phyloP scores from a whole-genome alignment of 306 rosid genomes.

The Glycyrrhiza uralensis region DNA sequence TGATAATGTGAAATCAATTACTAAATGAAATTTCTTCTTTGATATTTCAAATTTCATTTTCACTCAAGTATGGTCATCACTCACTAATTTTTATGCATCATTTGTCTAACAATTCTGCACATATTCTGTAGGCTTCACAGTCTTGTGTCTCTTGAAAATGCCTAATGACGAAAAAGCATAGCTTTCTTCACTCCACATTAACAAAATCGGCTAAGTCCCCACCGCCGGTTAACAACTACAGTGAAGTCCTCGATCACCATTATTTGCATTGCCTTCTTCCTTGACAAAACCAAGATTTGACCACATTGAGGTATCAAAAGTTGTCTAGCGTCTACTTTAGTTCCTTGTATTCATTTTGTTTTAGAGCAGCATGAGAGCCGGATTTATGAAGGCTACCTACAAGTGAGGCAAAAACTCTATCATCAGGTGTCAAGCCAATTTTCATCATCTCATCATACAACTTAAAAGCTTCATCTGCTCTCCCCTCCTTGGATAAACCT shows the following conservation, averaged over 20 bases:
- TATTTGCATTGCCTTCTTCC: background rate
- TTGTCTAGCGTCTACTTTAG: conserved; percentile 4
- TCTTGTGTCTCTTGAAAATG: too few relatives aligned
- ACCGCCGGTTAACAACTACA: background rate
- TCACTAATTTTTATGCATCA: too few relatives aligned
- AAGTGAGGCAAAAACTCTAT: conserved; percentile 65
- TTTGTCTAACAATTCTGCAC: too few relatives aligned
- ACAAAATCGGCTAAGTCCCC: background rate
- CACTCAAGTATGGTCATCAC: too few relatives aligned
- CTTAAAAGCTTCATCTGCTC: conserved; percentile 70
- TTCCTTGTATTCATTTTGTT: conserved; percentile 3
- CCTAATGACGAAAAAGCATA: too few relatives aligned
- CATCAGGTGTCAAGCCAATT: conserved; percentile 64
- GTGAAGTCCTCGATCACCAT: background rate
- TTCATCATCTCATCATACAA: conserved; percentile 71
- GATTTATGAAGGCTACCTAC: conserved; percentile 59
- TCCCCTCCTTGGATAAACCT: conserved; percentile 79
- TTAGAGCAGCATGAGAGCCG: background rate
- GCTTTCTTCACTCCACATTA: background rate
- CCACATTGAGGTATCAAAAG: background rate
- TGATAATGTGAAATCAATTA: background rate
- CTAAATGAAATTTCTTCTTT: too few relatives aligned
- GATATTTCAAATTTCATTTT: too few relatives aligned
- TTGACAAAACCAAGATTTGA: background rate
- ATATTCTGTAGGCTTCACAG: too few relatives aligned